Base-by-base conservation (phyloP, 2,329 filamentous ascomycete genomes). In the Trichoderma afroharzianum region DNA sequence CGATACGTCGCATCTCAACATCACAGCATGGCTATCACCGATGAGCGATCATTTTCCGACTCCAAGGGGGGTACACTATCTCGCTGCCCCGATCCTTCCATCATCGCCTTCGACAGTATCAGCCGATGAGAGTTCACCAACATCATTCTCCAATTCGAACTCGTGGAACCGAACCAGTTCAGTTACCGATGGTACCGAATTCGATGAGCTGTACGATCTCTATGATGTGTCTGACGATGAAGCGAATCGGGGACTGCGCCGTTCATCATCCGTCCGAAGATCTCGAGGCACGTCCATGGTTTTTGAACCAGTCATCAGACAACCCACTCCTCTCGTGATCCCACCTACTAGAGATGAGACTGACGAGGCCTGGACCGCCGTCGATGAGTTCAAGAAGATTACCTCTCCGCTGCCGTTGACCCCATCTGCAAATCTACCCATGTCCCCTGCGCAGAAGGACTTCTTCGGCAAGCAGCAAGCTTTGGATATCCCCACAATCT, bases 161-260 rank as follows among this genome's bases (percentile, higher is more conserved):
- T 85, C 85, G 30, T 90, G 91, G 92, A 90, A 87, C 74, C 85
- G 89, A 76, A 84, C 85, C 76, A 92, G 87, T 83, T 82, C 85
- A 76, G 84, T 87, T 79, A 91, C 91, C 75, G 88, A 89, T 76
- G 86, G 87, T 74, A 93, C 88, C 75, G 91, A 93, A 74, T 95
- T 95, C 76, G 93, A 97, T 81, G 93, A 97, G 76, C 84, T 97
- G 63, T 97, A 97, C 80, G 93, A 96, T 80, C 87, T 93, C 55
- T 94, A 93, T 18, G 94, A 97, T 75, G 90, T 94, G 69, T 94
- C 97, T 76, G 86, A 88, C 9, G 79, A 79, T 39, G 58, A 73
- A 71, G 30, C 72, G 36, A 63, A 72, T 33, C 73, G 74, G 26
- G 73, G 75, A 57, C 74, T 77, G 39, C 77, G 73, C 59, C 77